Percentiles rank a stretch among this genome's conserved stretches.
Evolutionary conservation across 2,329 filamentous ascomycete genomes (phyloP).

Genomic region (Trichoderma oligosporum): DNA sequence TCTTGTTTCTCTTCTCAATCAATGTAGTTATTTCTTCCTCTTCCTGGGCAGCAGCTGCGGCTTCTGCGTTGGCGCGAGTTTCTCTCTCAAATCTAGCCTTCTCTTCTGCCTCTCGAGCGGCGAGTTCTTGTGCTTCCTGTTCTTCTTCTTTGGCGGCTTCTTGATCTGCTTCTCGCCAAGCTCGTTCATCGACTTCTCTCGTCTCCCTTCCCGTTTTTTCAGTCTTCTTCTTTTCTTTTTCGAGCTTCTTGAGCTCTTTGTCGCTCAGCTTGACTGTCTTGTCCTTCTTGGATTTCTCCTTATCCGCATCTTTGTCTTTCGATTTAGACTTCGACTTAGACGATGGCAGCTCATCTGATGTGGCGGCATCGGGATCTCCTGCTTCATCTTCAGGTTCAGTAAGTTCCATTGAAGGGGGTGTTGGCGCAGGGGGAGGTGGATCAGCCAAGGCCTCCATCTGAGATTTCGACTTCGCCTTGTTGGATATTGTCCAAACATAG

Average conservation of each 20-base stretch:
- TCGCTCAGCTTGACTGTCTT: constrained; percentile 46
- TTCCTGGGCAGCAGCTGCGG: constrained; percentile 29
- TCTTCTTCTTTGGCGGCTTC: not conserved
- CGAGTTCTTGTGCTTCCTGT: constrained; percentile 28
- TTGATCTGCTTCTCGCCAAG: constrained; percentile 22
- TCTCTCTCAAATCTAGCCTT: constrained; percentile 26
- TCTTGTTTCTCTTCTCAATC: constrained; percentile 29
- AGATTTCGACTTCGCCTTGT: constrained; percentile 45
- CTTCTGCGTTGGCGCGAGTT: not conserved
- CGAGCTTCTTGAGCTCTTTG: constrained; percentile 50
- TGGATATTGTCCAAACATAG: constrained; percentile 43
- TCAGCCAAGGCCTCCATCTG: constrained; percentile 38
- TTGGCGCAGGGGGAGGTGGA: constrained; percentile 46
- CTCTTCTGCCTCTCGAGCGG: constrained; percentile 29
- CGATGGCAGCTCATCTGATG: constrained; percentile 36
- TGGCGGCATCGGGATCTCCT: constrained; percentile 36
- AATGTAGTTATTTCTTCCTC: constrained; percentile 39
- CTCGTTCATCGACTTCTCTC: constrained; percentile 32
- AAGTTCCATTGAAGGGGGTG: constrained; percentile 46
- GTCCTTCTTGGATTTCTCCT: constrained; percentile 36
- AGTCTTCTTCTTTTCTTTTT: constrained; percentile 45
- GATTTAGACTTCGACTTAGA: constrained; percentile 42
- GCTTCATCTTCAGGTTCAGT: constrained; percentile 35
- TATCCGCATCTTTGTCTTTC: constrained; percentile 31
- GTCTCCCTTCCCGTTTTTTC: constrained; percentile 40